These are phyloP conservation scores for Saccharum officinarum DNA, from an alignment of 176 grass and related monocot species.

Conservation along the genomic window DNA sequence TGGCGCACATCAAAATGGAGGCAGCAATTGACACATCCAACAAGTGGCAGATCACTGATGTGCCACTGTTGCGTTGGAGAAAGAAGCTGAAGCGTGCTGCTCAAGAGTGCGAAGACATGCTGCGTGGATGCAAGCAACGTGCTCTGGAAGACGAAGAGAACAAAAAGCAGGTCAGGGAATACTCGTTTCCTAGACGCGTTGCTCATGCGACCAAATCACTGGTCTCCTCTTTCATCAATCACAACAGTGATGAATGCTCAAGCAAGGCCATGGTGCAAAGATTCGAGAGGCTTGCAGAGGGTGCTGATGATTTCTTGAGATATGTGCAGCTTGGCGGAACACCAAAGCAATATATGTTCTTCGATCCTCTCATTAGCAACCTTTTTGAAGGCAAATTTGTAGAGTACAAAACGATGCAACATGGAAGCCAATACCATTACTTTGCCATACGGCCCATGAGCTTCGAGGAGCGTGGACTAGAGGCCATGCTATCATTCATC, in stretches of 20 bases:
- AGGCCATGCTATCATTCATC: background rate
- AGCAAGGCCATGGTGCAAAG: background rate
- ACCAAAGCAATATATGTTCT: background rate
- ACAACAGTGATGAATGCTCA: background rate
- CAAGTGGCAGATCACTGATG: background rate
- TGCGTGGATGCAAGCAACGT: background rate
- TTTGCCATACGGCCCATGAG: background rate
- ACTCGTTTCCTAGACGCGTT: background rate
- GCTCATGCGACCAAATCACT: slow-evolving; percentile 3
- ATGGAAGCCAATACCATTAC: background rate
- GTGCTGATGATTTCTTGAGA: background rate
- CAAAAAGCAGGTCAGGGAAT: background rate
- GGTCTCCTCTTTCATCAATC: background rate
- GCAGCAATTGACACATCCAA: slow-evolving; percentile 1
- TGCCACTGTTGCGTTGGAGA: background rate
- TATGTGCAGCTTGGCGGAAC: slow-evolving; percentile 15
- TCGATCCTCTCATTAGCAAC: slow-evolving; percentile 20
- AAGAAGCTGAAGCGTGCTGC: slow-evolving; percentile 1
- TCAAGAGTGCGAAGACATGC: background rate
- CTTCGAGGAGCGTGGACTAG: background rate
- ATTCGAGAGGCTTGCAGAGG: background rate
- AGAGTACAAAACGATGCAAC: background rate
- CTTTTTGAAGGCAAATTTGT: background rate
- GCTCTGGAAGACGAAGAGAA: background rate
- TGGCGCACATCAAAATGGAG: too few species aligned